Evolutionary conservation across 1,284 basidiomycete genomes (phyloP).

Genomic region (Xerocomus amazonicus): DNA sequence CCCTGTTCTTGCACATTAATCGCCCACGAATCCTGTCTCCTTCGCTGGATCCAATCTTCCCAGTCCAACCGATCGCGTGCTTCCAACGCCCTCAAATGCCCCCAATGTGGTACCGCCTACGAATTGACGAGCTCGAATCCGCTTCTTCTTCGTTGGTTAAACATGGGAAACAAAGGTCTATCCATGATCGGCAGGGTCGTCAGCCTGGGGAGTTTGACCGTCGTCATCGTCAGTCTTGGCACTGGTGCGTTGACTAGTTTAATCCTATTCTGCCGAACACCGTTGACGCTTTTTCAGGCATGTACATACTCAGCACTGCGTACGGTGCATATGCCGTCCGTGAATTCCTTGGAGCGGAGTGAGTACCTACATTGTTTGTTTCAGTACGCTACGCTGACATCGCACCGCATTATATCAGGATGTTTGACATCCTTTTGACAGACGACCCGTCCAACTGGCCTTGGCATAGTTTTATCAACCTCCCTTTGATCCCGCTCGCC

Average conservation of each 20-base stretch:
- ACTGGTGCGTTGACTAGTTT: constrained; percentile 33
- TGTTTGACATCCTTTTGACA: constrained; percentile 58
- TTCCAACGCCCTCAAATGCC: constrained; percentile 68
- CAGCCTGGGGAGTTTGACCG: constrained; percentile 44
- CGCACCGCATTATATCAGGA: constrained; percentile 33
- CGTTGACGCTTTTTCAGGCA: constrained; percentile 38
- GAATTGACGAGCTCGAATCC: constrained; percentile 63
- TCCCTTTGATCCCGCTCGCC: constrained; percentile 57
- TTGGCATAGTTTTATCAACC: constrained; percentile 66
- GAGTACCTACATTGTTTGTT: constrained; percentile 26
- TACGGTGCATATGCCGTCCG: constrained; percentile 73
- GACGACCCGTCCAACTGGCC: constrained; percentile 67
- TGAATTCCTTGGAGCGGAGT: constrained; percentile 68
- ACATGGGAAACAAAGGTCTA: constrained; percentile 46
- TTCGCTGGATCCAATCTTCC: constrained; percentile 71
- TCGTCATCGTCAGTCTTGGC: constrained; percentile 41
- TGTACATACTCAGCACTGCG: constrained; percentile 58
- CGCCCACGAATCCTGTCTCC: constrained; percentile 73
- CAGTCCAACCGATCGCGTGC: constrained; percentile 51
- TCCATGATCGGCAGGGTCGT: constrained; percentile 49
- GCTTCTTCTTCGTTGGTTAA: constrained; percentile 45
- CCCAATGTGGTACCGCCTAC: constrained; percentile 68
- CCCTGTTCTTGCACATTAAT: constrained; percentile 76
- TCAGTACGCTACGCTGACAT: no score
- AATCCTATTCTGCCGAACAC: background rate